Evolutionary conservation across 2,329 filamentous ascomycete species (phyloP), one percentile per base, ranked within the genome.

Genomic region (Alternaria arbusti): DNA sequence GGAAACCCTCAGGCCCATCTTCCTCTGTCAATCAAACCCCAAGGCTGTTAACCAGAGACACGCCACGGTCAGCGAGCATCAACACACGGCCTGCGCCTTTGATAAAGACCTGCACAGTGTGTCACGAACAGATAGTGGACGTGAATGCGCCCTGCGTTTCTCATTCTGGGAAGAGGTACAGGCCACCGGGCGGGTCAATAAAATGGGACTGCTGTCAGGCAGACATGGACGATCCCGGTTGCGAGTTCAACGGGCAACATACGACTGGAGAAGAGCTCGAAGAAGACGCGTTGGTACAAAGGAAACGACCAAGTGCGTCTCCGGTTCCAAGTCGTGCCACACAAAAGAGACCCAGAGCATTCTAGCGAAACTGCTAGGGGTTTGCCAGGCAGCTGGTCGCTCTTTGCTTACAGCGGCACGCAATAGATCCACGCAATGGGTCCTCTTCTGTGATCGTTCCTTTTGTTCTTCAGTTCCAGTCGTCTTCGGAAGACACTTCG

Each of bases 121-220:
- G 72, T 40, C 60, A 64, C 10, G 56, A 68, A 20, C 26, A n/a
- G 4, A 62, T 68, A 50, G 59, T 55, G 22, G 61, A 59, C 3
- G 46, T 46, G 17, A 22, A 59, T 6, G 51, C 59, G 11, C 54
- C 57, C 8, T 76, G 72, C 47, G 58, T 65, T 28, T 69, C 62
- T 52, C 73, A 76, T 58, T 40, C 63, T 15, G 71, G 70, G 4
- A 51, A 20, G 32, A 61, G 52, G 40, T 28, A 47, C 0, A 43
- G 30, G 49, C 43, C 23, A 17, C 28, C 50, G 28, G 61, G 62
- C 9, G 46, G 40, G 12, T 25, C 47, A 13, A 6, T 51, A 12
- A 30, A 49, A 1, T 70, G 66, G 57, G 56, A 54, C 4, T 67
- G 68, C 49, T 74, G 72, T 46, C 12, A 47, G 4, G 62, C 30